Conservation (phyloP, 2,329 filamentous ascomycete genomes). For the Trichoderma afroharzianum region DNA sequence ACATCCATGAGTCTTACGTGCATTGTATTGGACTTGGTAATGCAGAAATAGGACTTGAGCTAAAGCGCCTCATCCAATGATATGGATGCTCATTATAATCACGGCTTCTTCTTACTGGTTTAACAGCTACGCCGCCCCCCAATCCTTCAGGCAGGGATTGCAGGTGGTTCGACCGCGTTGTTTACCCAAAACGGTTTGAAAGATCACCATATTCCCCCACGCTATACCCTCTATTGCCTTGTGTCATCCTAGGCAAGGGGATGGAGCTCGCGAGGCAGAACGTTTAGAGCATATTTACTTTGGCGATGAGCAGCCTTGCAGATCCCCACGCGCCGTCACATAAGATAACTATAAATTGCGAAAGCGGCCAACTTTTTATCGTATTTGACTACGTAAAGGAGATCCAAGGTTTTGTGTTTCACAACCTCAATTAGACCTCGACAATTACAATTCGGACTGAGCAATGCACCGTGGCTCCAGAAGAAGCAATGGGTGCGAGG, state of each 20-base stretch:
- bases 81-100: background rate
- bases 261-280: background rate
- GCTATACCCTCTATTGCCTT: background rate
- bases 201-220: background rate
- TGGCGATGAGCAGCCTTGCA: background rate
- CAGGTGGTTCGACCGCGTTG: background rate
- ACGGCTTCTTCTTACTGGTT: background rate
- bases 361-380: too few species aligned
- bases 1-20: background rate
- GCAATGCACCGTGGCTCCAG: background rate
- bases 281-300: background rate
- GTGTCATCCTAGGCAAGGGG: background rate
- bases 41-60: background rate
- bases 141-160: background rate
- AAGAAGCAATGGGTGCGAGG: background rate
- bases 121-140: background rate
- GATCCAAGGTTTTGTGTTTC: background rate
- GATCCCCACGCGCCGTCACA: background rate
- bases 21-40: background rate
- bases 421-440: background rate
- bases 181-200: background rate
- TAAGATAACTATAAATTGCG: background rate
- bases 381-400: background rate
- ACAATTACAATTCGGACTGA: background rate
- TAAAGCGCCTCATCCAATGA: background rate